Evolutionary conservation across 768 basidiomycete genomes (phyloP), one percentile per base, ranked within the genome.

Genomic region (Lactarius tabidus): DNA sequence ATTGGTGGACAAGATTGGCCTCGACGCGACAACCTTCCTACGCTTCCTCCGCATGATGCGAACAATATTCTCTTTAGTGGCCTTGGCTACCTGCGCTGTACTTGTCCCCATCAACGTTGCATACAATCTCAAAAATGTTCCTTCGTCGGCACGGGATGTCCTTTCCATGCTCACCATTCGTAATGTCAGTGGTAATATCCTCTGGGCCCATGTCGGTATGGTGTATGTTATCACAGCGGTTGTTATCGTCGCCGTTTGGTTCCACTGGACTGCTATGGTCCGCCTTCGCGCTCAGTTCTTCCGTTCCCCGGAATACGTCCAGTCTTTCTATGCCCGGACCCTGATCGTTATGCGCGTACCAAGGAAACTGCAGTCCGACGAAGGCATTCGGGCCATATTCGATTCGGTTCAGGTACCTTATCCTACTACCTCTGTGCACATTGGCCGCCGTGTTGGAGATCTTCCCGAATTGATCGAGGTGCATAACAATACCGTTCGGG

Each of bases 251-350:
- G 86, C 85, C 71, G 84, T 92, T 56, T 88, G 88, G 76, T 70
- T 79, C 35, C 85, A 96, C 74, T 94, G 91, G 92, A 80, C 75
- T 54, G 78, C 79, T 53, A 92, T 98, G 83, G 79, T 98, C 59
- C 78, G 77, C 51, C 85, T 99, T 1, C 89, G 96, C 3, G 82
- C 84, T 68, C 79, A 82, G 38, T 99, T 93, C 91, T 98, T 95
- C 80, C 86, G 90, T 67, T 92, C 90, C 3, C 88, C 91, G 9
- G 91, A 92, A 72, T 95, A 97, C 76, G 81, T 88, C 58, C 82
- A 89, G 67, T 90, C 90, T 2, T 97, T 98, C 81, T 95, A 97
- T 72, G 93, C 95, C 1, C 86, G 97, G 41, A 98, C 96, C 0
- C 83, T 99, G 60, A 86, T 92, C 74, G 82, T 95, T 67, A 85